phyloP scores from a whole-genome alignment of 2,329 filamentous ascomycete genomes.

The Exophiala xenobiotica region DNA sequence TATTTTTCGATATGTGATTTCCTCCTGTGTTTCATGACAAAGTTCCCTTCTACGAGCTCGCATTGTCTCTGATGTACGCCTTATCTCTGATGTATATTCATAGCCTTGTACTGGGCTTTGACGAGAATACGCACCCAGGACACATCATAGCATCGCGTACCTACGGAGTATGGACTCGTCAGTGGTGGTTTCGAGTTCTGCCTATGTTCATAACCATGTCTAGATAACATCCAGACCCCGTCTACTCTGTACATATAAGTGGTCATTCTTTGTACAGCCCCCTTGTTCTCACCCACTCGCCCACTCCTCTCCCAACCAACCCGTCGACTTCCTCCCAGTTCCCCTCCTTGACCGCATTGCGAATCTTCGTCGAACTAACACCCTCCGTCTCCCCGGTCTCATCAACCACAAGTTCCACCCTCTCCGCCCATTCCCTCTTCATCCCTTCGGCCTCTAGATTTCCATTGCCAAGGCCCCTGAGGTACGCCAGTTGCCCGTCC shows the following conservation, averaged over 20 bases:
- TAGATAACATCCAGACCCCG: too few relatives aligned
- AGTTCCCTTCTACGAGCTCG: too few relatives aligned
- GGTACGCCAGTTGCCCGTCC: conserved; percentile 42
- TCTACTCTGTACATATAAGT: neutral
- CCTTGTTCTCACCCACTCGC: conserved; percentile 21
- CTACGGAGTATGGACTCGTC: too few relatives aligned
- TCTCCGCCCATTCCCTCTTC: conserved; percentile 43
- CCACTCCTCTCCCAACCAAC: conserved; percentile 34
- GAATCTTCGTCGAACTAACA: conserved; percentile 46
- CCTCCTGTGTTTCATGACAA: too few relatives aligned
- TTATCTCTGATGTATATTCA: too few relatives aligned
- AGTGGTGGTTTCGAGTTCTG: too few relatives aligned
- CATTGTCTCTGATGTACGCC: too few relatives aligned
- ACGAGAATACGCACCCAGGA: too few relatives aligned
- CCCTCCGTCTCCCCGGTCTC: conserved; percentile 33
- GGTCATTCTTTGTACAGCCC: conserved; percentile 16
- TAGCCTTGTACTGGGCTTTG: too few relatives aligned
- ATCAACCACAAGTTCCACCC: conserved; percentile 43
- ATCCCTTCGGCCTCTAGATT: conserved; percentile 38
- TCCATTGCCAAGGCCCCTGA: conserved; percentile 36
- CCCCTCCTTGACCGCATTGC: conserved; percentile 36
- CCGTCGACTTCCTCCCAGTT: conserved; percentile 36
- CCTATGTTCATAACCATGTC: too few relatives aligned
- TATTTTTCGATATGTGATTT: too few relatives aligned
- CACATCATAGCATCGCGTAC: too few relatives aligned